Evolutionary conservation across 257 asterid species (phyloP), one percentile per base, ranked within the genome.

Genomic region (Coffea canephora): DNA sequence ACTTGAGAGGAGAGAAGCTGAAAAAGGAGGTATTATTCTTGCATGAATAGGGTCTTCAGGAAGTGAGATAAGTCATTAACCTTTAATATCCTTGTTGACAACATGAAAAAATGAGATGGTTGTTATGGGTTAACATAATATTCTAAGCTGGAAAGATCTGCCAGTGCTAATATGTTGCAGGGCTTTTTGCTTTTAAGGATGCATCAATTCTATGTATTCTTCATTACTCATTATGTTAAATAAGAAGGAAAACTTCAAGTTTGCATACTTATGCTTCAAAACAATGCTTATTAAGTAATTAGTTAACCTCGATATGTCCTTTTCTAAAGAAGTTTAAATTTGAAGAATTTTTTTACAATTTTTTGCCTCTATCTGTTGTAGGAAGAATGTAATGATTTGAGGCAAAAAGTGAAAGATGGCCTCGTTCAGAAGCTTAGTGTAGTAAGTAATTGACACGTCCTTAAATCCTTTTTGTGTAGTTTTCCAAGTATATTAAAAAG

Each of bases 361-460:
- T 36, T 57, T 34, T 64, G 14, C 3, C 43, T 73, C 19, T 39
- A 9, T 66, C 41, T 65, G 27, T 85, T 82, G 69, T 91, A 94
- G 98, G 96, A 85, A 81, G 97, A 94, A 86, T 90, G 95, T 76
- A 87, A 83, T 50, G 93, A 89, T 55, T 82, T 94, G 87, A 83
- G 76, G 79, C 80, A 77, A 27, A 93, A 81, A 82, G 83, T 93
- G 82, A 77, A 80, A 76, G 87, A 89, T 68, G 96, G 97, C 78
- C 84, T 85, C 81, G 76, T 93, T 43, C 83, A 83, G 83, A 89
- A 94, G 90, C 97, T 90, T 78, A 89, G 88, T 74, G 86, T 94
- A 84, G 97, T 94, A 77, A 90, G 96, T 83, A 54, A 67, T 73
- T 70, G 18, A 50, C 34, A 49, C 52, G 65, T 80, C 64, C 76